Base-by-base conservation (phyloP, 2,329 filamentous ascomycete genomes). In the Epichloe coenophiala region DNA sequence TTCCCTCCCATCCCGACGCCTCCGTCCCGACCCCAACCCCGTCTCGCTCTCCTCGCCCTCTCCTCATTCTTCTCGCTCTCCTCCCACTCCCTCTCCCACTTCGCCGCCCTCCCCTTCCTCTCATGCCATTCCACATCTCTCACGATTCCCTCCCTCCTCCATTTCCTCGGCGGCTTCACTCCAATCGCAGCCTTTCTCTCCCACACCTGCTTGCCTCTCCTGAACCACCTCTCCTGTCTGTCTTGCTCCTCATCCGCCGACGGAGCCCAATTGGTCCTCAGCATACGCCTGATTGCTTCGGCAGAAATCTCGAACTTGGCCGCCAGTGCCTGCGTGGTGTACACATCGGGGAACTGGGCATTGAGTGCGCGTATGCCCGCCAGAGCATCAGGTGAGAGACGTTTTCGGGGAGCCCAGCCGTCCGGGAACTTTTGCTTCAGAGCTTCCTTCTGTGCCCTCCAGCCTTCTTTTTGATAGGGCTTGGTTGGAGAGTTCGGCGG, bases 301-400 rank as follows among this genome's bases (percentile, higher is more conserved):
- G 86, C 74, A 1, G 88, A 89, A n/a, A 96, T 74, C 64, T 89
- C 75, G 67, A 97, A 98, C 58, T 88, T 80, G 1, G 81, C 62
- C 1, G 91, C 80, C 13, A 97, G 79, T 36, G 80, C 75, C 15
- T 75, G 67, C 1, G 86, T 94, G 4, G 84, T 86, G 69, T 89
- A 96, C 51, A 77, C 74, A 2, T 84, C 76, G 0, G 91, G 88
- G 55, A 88, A 84, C 58, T 88, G 82, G 27, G 76, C 71, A 65
- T 96, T 81, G 36, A 98, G 73, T 19, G 86, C 83, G 41, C 89
- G 82, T 58, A 98, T 95, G 41, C 89, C 90, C n/a, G 86, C 83
- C 35, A 96, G 73, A 1, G 90, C 88, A 65, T 97, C 91, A 0
- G 93, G 93, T 0, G 93, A 97, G 9, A 98, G 76, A 52, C 83